Evolutionary conservation across 163 green algal species (phyloP).

Genomic region (Volvox carteri): DNA sequence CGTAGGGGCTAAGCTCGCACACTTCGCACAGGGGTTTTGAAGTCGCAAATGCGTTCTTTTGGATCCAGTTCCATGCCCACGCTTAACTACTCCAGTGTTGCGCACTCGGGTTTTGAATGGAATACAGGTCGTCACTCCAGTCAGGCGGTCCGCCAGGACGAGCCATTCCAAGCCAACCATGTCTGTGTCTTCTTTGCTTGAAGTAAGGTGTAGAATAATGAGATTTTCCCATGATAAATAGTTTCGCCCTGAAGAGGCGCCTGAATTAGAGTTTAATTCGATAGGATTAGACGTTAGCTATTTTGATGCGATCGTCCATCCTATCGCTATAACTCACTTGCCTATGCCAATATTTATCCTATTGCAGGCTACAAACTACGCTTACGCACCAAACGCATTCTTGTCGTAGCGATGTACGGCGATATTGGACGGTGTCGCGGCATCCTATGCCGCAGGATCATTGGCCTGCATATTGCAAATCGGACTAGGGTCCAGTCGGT

Average conservation of each 20-base stretch:
- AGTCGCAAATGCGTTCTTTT: background rate
- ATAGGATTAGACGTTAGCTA: background rate
- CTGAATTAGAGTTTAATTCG: background rate
- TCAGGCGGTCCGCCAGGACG: constrained; percentile 17
- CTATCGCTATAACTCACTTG: background rate
- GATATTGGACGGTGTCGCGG: constrained; percentile 7
- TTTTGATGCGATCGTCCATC: background rate
- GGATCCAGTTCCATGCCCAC: background rate
- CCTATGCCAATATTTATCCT: background rate
- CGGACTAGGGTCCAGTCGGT: background rate
- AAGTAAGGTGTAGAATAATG: background rate
- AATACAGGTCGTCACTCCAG: constrained; percentile 39
- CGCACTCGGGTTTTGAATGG: background rate
- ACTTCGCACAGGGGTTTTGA: too few relatives aligned
- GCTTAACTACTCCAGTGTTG: background rate
- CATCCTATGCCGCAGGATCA: background rate
- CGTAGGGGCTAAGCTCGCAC: background rate
- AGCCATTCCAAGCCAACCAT: background rate
- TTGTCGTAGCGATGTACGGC: constrained; percentile 10
- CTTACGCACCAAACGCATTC: background rate
- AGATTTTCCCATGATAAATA: background rate
- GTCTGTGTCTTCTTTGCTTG: background rate
- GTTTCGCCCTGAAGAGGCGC: background rate
- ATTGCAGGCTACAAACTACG: constrained; percentile 28
- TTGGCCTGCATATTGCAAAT: background rate